phyloP scores from a whole-genome alignment of 2,329 filamentous ascomycete species.

The Bipolaris cookei region DNA sequence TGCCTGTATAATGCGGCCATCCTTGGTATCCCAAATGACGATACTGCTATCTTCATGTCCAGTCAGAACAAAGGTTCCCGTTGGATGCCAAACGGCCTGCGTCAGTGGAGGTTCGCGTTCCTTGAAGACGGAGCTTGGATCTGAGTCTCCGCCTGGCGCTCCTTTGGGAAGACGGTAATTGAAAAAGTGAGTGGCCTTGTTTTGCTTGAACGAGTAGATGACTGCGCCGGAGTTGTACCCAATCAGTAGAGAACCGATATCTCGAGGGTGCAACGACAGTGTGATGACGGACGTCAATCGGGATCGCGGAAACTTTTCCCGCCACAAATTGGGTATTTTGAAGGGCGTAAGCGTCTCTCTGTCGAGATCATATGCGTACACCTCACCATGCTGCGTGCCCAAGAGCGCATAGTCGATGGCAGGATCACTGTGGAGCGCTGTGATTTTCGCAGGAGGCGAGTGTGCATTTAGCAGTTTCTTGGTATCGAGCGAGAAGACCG shows the following conservation, averaged over 20 bases:
- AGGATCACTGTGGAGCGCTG: constrained; percentile 79
- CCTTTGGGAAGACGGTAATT: constrained; percentile 82
- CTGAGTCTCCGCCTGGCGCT: constrained; percentile 77
- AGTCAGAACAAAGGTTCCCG: constrained; percentile 85
- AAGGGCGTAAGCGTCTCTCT: constrained; percentile 77
- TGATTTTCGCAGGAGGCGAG: constrained; percentile 77
- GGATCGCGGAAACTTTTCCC: constrained; percentile 70
- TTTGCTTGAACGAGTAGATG: constrained; percentile 94
- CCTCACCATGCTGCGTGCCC: constrained; percentile 80
- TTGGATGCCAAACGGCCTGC: constrained; percentile 92
- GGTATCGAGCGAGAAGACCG: constrained; percentile 79
- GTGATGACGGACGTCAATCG: constrained; percentile 72
- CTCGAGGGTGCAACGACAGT: constrained; percentile 84
- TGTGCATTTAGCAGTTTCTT: constrained; percentile 71
- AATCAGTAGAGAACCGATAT: constrained; percentile 89
- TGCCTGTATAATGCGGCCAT: constrained; percentile 82
- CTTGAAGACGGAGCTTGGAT: constrained; percentile 66
- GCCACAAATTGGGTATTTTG: constrained; percentile 87
- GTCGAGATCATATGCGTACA: constrained; percentile 93
- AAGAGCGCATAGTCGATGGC: constrained; percentile 93
- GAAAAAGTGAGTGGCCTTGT: constrained; percentile 77
- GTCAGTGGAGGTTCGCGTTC: constrained; percentile 75
- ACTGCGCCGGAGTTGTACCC: constrained; percentile 89
- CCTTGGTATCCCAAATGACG: constrained; percentile 92
- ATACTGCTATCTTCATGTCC: constrained; percentile 90